Base-by-base conservation (phyloP, 2,329 filamentous ascomycete genomes). In the Aciculosporium take region DNA sequence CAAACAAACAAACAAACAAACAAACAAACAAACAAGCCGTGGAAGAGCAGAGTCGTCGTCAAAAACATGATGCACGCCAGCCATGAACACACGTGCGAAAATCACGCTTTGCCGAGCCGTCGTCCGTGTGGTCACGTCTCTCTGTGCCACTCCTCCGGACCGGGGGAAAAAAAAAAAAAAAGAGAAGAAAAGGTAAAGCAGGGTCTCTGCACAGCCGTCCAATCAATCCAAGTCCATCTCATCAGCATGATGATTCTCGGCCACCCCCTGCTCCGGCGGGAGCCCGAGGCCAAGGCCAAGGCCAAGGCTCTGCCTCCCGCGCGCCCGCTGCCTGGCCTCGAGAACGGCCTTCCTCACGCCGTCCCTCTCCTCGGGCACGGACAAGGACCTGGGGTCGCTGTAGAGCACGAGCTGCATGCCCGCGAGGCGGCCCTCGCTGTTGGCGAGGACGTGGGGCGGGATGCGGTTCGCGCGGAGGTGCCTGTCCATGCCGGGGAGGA, bases 401-500 rank as follows among this genome's bases (percentile, higher is more conserved):
- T 96, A 96, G 29, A 96, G 73, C 13, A 98, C 82, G 47, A 96
- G 58, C 73, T 91, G 66, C 76, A 74, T 76, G 48, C 69, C 71
- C 4, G 69, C 74, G 28, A 74, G 59, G 52, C 74, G 66, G 46
- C 69, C 68, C 4, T 74, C 66, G 39, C 62, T 56, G 55, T 73
- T 67, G 55, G 73, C 67, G 3, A 87, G 61, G 25, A 94, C 57
- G 15, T 79, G 72, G 49, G 69, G 66, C 5, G 88, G 69, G 34
- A 79, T 77, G 39, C 87, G 84, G 46, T 81, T 80, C 44, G 73
- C 70, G 47, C 71, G 71, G 40, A 96, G 70, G 56, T 84, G 81
- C 61, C 83, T 85, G 56, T 89, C 81, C 41, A 96, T 83, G 56
- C 93, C 84, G 0, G 86, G 79, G 1, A 94, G 71, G 65, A 95